Conservation (phyloP, 2,329 filamentous ascomycete species). For the Bipolaris gigantea region DNA sequence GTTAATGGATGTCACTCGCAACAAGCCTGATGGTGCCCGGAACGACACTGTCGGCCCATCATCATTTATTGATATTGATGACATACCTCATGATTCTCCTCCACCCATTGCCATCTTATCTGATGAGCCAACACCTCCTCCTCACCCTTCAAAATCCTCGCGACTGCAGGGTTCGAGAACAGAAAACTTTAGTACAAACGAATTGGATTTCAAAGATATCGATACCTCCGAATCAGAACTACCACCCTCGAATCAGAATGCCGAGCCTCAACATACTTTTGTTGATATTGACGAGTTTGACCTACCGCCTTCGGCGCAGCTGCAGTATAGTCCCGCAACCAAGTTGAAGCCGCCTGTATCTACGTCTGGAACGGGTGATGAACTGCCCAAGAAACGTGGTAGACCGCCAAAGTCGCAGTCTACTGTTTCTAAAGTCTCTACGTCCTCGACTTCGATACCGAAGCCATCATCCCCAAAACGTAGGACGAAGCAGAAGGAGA, state of each 20-base stretch:
- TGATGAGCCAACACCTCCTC: conserved; percentile 23
- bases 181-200: background rate
- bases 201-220: conserved; percentile 28
- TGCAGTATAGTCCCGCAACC: conserved; percentile 1
- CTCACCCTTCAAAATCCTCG: background rate
- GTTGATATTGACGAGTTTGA: conserved; percentile 34
- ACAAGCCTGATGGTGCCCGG: background rate
- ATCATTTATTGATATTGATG: conserved; percentile 27
- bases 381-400: conserved; percentile 26
- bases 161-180: background rate
- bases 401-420: conserved; percentile 24
- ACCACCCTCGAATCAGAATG: conserved; percentile 35
- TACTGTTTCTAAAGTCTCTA: conserved; percentile 5
- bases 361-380: background rate
- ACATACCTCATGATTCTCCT: conserved; percentile 11
- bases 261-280: conserved; percentile 23
- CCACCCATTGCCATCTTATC: conserved; percentile 26
- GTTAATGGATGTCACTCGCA: conserved; percentile 25
- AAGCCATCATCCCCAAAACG: conserved; percentile 5
- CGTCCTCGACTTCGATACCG: conserved; percentile 5
- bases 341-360: conserved; percentile 1
- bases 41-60: background rate
- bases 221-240: conserved; percentile 26
- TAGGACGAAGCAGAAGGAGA: background rate
- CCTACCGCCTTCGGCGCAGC: conserved; percentile 14